Evolutionary conservation across 75 land plant species (phyloP), one percentile per base, ranked within the genome.

Genomic region (Cryptomeria japonica): DNA sequence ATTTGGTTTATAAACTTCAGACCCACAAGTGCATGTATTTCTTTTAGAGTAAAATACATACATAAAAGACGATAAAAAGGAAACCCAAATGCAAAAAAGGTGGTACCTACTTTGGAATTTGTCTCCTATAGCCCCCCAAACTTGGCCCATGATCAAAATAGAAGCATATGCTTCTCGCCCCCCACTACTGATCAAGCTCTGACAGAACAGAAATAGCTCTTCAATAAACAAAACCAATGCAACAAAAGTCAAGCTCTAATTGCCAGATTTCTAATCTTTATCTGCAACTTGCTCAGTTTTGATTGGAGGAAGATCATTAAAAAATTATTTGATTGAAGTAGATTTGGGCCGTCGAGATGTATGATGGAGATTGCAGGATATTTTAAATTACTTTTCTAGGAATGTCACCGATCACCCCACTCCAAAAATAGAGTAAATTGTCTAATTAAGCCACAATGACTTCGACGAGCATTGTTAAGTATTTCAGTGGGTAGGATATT

Each of bases 101-200:
- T 12, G 25, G 6, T 42, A 13, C 37, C 18, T 53, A 92, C 93
- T 92, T 9, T 86, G 83, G 87, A 88, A 42, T 73, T 86, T 90
- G 6, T 84, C 87, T 55, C 47, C 80, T 14, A 90, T 68, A 37
- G 75, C 10, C 3, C 77, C 49, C 77, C 86, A 79, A 9, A 86
- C 85, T 46, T 90, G 91, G 1, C 91, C 91, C 91, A 90, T 90
- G 34, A 32, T 39, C 7, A n/a, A 44, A 42, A 46, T n/a, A 9
- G 2, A 42, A 37, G 41, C 44, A 37, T 22, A 7, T 79, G 28
- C 44, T 38, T 38, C 39, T 39, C 28, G 22, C 42, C 41, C 70
- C 7, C n/a, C 39, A 41, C 34, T 82, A 14, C n/a, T n/a, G n/a
- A 82, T 25, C 77, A n/a, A 82, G 34, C 31, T 82, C 49, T 82